phyloP scores from a whole-genome alignment of 495 filamentous ascomycete species.

The Xylaria flabelliformis region DNA sequence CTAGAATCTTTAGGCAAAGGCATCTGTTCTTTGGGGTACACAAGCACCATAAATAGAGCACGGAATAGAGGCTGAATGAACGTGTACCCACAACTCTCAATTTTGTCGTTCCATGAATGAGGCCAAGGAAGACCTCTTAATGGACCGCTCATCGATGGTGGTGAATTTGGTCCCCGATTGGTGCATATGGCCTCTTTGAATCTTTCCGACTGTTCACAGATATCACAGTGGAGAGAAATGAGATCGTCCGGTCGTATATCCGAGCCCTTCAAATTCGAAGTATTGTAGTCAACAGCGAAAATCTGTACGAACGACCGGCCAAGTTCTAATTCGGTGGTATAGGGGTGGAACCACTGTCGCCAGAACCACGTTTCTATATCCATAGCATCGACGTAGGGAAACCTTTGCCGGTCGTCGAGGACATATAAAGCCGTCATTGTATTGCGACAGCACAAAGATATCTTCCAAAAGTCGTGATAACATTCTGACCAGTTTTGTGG shows the following conservation, averaged over 20 bases:
- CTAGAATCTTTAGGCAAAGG: neutral
- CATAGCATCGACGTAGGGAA: neutral
- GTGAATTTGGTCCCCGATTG: neutral
- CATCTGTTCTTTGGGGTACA: neutral
- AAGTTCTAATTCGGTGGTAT: neutral
- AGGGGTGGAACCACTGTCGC: neutral
- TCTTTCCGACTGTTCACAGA: neutral
- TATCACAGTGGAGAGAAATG: neutral
- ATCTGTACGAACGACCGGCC: neutral
- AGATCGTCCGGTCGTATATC: neutral
- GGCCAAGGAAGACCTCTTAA: neutral
- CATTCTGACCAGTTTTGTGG: neutral
- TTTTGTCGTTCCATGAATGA: neutral
- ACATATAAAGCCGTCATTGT: neutral
- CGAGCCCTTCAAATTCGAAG: neutral
- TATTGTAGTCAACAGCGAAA: neutral
- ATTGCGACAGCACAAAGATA: neutral
- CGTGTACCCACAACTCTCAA: neutral
- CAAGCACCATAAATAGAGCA: neutral
- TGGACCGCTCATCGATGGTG: neutral
- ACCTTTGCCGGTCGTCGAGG: neutral
- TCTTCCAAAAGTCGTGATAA: neutral
- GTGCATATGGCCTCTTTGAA: neutral
- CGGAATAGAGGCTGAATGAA: neutral
- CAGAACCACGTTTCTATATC: neutral